These are phyloP conservation scores for Populus hybrid DNA, from an alignment of 441 rosid genomes.

Conservation along the genomic window DNA sequence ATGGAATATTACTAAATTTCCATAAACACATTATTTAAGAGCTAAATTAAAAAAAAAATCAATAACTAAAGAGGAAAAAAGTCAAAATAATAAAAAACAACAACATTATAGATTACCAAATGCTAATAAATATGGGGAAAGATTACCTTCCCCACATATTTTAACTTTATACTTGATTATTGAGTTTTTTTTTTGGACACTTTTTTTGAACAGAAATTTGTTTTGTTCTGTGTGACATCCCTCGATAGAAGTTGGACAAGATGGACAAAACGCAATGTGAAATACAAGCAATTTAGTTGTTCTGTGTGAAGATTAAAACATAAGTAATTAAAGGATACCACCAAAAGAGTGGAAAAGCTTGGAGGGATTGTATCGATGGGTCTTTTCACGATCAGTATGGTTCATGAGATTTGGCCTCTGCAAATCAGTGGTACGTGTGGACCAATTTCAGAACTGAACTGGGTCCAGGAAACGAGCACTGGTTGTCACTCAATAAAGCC, in stretches of 20 bases:
- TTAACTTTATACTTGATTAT: too few species aligned
- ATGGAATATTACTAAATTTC: too few species aligned
- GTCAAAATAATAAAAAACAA: too few species aligned
- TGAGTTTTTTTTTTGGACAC: too few species aligned
- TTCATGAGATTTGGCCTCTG: not conserved
- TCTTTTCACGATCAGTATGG: not conserved
- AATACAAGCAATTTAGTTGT: not conserved
- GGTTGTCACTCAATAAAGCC: not conserved
- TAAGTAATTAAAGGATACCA: not conserved
- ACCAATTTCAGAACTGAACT: not conserved
- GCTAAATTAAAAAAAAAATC: too few species aligned
- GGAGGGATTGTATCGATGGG: not conserved
- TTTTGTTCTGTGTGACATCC: not conserved
- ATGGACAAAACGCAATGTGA: not conserved
- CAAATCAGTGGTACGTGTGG: not conserved
- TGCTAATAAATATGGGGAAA: too few species aligned
- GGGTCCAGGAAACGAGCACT: not conserved
- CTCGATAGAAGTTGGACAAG: not conserved
- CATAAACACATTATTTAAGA: too few species aligned
- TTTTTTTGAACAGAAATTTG: not conserved
- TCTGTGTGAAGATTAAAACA: not conserved
- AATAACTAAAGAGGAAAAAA: too few species aligned
- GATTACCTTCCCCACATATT: too few species aligned
- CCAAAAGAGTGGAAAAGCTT: not conserved
- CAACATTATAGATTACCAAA: too few species aligned